Base-by-base conservation (phyloP, 768 basidiomycete genomes). In the Phanerochaete carnosa region DNA sequence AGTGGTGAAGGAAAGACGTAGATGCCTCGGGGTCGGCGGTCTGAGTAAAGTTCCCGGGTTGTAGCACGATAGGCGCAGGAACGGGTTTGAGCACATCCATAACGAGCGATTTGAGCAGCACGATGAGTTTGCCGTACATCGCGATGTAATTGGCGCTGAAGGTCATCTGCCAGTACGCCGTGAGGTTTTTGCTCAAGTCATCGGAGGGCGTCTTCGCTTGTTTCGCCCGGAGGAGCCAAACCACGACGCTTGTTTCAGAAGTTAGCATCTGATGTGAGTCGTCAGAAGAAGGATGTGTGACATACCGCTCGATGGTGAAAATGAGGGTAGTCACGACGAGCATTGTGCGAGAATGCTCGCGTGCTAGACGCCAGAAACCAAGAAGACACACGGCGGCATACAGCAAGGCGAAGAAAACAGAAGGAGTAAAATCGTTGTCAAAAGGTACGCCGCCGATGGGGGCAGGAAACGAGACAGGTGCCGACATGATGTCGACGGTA, bases 291-390 rank as follows among this genome's bases (percentile, higher is more conserved):
- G 39, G 39, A 28, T n/a, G n/a, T n/a, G n/a, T n/a, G 13, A 63
- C 66, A 12, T n/a, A 69, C 68, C 64, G 58, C 52, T 71, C 70
- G 16, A 64, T 55, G 37, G 47, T 37, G 49, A 68, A 65, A 13
- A 47, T 22, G 29, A 63, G 45, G 1, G 65, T 60, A 15, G 60
- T 65, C 13, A 69, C 12, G 19, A 16, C 60, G n/a, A 8, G 62
- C 26, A 56, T 11, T 11, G 63, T 68, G 23, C 68, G 60, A 19
- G 67, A 65, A 6, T 28, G 16, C 11, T 23, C 45, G 19, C 50
- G 23, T 28, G 49, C 37, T 8, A 62, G n/a, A 12, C 69, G 65
- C 53, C 58, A 66, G 19, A 66, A 4, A 13, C 54, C 55, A 16
- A 67, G 22, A 11, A 66, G 62, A 19, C 64, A 28, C 19, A 68